Percentiles rank a stretch among this genome's conserved stretches.
Conservation (phyloP, 108 stramenopile species). For the Aurantiochytrium sp. region DNA sequence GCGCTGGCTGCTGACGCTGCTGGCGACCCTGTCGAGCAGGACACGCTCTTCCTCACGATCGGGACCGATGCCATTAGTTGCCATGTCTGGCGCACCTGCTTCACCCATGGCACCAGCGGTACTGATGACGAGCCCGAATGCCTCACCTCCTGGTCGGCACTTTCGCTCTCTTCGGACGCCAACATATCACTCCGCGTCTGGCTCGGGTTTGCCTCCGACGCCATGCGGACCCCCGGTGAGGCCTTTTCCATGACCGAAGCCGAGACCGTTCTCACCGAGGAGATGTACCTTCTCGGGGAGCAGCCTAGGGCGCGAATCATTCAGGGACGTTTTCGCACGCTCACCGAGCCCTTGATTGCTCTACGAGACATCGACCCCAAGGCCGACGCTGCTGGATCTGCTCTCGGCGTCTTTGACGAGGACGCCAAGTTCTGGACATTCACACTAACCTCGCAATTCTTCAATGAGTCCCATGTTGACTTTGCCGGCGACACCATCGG, state of each 20-base stretch:
- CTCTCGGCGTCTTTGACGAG: not conserved
- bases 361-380: too few relatives aligned
- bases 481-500: not conserved
- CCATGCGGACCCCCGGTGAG: not conserved
- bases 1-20: not conserved
- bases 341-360: not conserved
- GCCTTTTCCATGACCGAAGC: not conserved
- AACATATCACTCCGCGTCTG: not conserved
- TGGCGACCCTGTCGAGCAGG: not conserved
- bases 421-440: not conserved
- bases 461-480: not conserved
- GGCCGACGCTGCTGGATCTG: not conserved
- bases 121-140: not conserved
- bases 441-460: not conserved
- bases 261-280: not conserved
- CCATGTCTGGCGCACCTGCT: not conserved
- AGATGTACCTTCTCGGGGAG: slow-evolving; percentile 1
- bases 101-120: not conserved
- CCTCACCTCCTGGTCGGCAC: not conserved
- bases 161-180: not conserved
- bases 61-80: not conserved
- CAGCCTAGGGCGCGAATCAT: not conserved
- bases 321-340: not conserved
- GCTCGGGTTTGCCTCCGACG: not conserved
- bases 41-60: not conserved